Percentiles rank a stretch among this genome's conserved stretches.
phyloP scores from a whole-genome alignment of 768 basidiomycete genomes.

The Clavulina sp. region DNA sequence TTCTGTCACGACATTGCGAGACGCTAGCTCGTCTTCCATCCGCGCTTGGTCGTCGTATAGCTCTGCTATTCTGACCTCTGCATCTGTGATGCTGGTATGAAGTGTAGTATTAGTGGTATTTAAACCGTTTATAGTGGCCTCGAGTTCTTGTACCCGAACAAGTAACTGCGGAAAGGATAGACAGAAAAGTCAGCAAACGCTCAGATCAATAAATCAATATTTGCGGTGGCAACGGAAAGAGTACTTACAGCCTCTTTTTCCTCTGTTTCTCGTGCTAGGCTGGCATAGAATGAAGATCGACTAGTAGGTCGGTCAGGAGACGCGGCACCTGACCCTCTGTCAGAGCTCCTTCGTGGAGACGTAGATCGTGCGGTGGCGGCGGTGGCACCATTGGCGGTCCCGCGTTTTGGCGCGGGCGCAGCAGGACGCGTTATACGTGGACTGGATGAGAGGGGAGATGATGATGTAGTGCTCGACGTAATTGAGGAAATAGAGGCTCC shows the following conservation, averaged over 20 bases:
- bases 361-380: neutral
- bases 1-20: conserved; percentile 66
- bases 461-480: neutral
- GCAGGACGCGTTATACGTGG: neutral
- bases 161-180: conserved; percentile 36
- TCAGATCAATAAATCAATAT: too few species aligned
- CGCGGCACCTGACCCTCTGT: neutral
- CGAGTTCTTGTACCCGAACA: conserved; percentile 61
- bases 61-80: conserved; percentile 59
- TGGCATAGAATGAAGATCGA: conserved; percentile 35
- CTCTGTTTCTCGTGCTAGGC: conserved; percentile 61
- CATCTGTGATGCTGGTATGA: conserved; percentile 42
- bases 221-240: too few species aligned
- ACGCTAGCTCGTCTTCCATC: conserved; percentile 64
- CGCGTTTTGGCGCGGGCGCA: neutral
- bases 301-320: conserved; percentile 5
- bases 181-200: neutral
- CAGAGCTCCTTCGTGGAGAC: neutral
- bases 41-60: conserved; percentile 67
- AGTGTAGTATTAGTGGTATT: conserved; percentile 47
- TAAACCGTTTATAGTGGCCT: conserved; percentile 44
- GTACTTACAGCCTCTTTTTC: conserved; percentile 56
- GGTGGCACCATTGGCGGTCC: too few species aligned
- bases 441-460: neutral
- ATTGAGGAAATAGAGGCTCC: too few species aligned